A percentile compares a stretch with the other conserved stretches of the same genome.
phyloP scores from a whole-genome alignment of 345 rosid genomes.

The Citrus glauca region DNA sequence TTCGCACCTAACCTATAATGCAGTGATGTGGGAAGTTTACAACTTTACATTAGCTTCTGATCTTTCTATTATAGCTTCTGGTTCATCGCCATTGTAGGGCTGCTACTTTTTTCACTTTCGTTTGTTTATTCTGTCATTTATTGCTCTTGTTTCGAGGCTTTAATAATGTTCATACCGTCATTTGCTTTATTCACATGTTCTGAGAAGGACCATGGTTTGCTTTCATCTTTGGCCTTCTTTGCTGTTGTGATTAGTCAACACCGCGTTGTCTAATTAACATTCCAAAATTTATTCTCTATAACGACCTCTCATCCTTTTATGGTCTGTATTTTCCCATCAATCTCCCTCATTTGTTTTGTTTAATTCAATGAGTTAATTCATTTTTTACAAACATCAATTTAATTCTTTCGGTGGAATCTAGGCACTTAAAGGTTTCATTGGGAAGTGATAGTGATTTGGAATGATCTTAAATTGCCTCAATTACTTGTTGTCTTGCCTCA shows the following conservation, averaged over 20 bases:
- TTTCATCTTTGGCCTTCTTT: constrained; percentile 32
- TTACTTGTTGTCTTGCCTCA: neutral
- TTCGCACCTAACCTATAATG: constrained; percentile 22
- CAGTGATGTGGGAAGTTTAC: constrained; percentile 29
- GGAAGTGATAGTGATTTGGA: constrained; percentile 15
- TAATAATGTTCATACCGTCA: constrained; percentile 17
- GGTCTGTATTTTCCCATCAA: constrained; percentile 11
- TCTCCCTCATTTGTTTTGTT: constrained; percentile 13
- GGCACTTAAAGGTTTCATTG: constrained; percentile 6
- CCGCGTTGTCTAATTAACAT: constrained; percentile 18
- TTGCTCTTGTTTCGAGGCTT: constrained; percentile 28
- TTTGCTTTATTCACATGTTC: constrained; percentile 31
- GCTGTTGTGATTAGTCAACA: constrained; percentile 21
- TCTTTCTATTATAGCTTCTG: constrained; percentile 28
- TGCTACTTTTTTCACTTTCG: constrained; percentile 5
- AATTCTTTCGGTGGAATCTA: constrained; percentile 15
- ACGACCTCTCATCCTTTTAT: constrained; percentile 27
- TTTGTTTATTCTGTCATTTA: constrained; percentile 30
- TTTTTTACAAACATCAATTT: neutral
- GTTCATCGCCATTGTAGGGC: constrained; percentile 2
- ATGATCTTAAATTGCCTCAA: constrained; percentile 6
- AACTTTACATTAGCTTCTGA: constrained; percentile 1
- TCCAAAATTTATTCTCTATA: constrained; percentile 34
- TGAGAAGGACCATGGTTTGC: constrained; percentile 31
- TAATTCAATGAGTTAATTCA: constrained; percentile 21